Evolutionary conservation across 129 eudicot genomes (phyloP).

Genomic region (Lactuca sativa): DNA sequence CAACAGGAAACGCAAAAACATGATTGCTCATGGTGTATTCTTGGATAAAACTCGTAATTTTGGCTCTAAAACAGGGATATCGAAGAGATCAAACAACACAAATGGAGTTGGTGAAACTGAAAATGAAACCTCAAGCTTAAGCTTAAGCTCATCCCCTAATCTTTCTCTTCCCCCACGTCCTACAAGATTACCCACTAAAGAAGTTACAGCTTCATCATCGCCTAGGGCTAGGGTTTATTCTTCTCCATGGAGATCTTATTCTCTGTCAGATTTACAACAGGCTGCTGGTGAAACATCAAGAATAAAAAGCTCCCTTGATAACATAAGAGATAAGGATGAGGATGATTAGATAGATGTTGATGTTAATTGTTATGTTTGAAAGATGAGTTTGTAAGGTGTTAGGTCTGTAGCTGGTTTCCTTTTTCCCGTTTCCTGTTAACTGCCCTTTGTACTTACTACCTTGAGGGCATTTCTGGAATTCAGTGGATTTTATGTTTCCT

Average conservation of each 20-base stretch:
- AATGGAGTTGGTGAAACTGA: slow-evolving; percentile 30
- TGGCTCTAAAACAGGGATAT: slow-evolving; percentile 39
- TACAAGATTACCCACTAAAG: slow-evolving; percentile 35
- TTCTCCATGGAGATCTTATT: slow-evolving; percentile 66
- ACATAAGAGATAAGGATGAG: slow-evolving; percentile 19
- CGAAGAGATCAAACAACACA: slow-evolving; percentile 49
- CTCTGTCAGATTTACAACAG: slow-evolving; percentile 72
- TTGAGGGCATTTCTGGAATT: slow-evolving; percentile 38
- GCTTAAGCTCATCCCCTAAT: slow-evolving; percentile 39
- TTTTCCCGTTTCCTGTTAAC: slow-evolving; percentile 32
- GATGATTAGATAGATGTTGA: slow-evolving; percentile 16
- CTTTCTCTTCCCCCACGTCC: slow-evolving; percentile 47
- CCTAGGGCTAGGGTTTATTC: slow-evolving; percentile 34
- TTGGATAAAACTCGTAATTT: slow-evolving; percentile 39
- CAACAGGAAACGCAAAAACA: slow-evolving; percentile 75
- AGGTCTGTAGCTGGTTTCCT: slow-evolving; percentile 28
- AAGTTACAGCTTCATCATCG: slow-evolving; percentile 38
- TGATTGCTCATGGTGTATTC: slow-evolving; percentile 50
- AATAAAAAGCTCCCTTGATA: slow-evolving; percentile 19
- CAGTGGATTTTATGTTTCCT: slow-evolving; percentile 28
- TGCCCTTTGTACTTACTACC: slow-evolving; percentile 41
- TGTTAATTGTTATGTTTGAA: slow-evolving; percentile 7
- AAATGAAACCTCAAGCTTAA: slow-evolving; percentile 26
- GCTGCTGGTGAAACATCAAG: slow-evolving; percentile 40
- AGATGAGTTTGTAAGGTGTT: slow-evolving; percentile 35